These are phyloP conservation scores for Clonostachys sp. DNA, from an alignment of 2,329 filamentous ascomycete genomes.

Conservation along the genomic window DNA sequence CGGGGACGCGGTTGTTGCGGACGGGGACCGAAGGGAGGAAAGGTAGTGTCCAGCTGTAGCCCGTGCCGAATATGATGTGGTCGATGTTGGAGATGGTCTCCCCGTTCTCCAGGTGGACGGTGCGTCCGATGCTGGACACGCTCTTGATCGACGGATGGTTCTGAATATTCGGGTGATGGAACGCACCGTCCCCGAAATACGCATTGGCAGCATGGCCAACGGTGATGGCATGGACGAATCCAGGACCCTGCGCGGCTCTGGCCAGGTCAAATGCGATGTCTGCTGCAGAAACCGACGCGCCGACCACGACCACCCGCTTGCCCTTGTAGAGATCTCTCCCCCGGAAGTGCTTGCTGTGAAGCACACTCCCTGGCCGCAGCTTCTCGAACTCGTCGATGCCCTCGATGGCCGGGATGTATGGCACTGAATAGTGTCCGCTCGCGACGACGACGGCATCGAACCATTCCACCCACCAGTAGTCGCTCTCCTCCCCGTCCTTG, in stretches of 20 bases:
- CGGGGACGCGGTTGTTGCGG: conserved; percentile 49
- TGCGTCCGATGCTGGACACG: conserved; percentile 28
- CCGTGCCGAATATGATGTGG: conserved; percentile 61
- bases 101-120: conserved; percentile 53
- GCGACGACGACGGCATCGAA: conserved; percentile 60
- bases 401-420: conserved; percentile 45
- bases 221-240: conserved; percentile 39
- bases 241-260: conserved; percentile 33
- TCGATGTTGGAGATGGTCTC: conserved; percentile 48
- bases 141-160: conserved; percentile 40
- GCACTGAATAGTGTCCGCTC: conserved; percentile 56
- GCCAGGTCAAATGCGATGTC: conserved; percentile 55
- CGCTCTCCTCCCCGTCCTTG: conserved; percentile 25
- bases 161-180: conserved; percentile 50
- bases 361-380: conserved; percentile 39
- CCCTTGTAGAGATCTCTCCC: conserved; percentile 35
- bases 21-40: conserved; percentile 49
- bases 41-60: conserved; percentile 60
- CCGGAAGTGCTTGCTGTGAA: conserved; percentile 51
- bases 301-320: conserved; percentile 57
- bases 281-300: conserved; percentile 59
- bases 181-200: conserved; percentile 56
- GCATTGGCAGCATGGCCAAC: conserved; percentile 41
- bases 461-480: conserved; percentile 59
- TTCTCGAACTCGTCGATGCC: conserved; percentile 43